Percentiles rank a stretch among this genome's conserved stretches.
phyloP scores from a whole-genome alignment of 169 alveolate genomes.

The Plasmodium coatneyi region DNA sequence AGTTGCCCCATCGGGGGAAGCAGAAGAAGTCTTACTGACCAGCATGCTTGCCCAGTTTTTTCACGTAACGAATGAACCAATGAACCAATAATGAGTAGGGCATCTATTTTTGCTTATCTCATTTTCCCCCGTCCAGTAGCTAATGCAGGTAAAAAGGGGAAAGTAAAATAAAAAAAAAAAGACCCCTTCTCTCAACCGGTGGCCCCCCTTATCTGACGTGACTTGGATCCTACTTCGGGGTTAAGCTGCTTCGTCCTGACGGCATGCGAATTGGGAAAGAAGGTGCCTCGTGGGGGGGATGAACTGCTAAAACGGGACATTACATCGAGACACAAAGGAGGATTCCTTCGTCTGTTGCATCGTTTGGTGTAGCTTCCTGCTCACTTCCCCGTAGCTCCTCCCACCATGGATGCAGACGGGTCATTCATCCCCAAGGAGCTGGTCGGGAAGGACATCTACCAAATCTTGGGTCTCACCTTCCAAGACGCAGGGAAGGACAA shows the following conservation, averaged over 20 bases:
- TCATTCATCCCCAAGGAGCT: constrained; percentile 59
- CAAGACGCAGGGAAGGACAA: constrained; percentile 19
- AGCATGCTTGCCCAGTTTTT: not conserved
- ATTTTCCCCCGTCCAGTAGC: not conserved
- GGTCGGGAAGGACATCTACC: constrained; percentile 47
- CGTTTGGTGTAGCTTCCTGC: too few relatives aligned
- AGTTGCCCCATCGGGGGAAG: not conserved
- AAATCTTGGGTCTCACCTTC: constrained; percentile 28
- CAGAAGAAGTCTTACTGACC: not conserved
- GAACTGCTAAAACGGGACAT: too few relatives aligned
- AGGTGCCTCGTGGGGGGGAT: too few relatives aligned
- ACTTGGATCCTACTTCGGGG: too few relatives aligned
- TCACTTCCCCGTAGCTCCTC: too few relatives aligned
- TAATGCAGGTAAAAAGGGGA: not conserved
- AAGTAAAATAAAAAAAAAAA: not conserved
- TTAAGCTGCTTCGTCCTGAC: too few relatives aligned
- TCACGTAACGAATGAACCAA: not conserved
- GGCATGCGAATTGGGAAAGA: too few relatives aligned
- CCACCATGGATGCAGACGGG: constrained; percentile 5
- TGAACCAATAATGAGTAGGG: too few relatives aligned
- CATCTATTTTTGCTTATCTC: not conserved
- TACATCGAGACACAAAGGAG: too few relatives aligned
- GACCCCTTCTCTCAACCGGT: too few relatives aligned
- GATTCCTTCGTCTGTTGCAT: too few relatives aligned
- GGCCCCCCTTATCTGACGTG: too few relatives aligned